Conservation (phyloP, 2,329 filamentous ascomycete genomes). For the Colletotrichum kahawae region DNA sequence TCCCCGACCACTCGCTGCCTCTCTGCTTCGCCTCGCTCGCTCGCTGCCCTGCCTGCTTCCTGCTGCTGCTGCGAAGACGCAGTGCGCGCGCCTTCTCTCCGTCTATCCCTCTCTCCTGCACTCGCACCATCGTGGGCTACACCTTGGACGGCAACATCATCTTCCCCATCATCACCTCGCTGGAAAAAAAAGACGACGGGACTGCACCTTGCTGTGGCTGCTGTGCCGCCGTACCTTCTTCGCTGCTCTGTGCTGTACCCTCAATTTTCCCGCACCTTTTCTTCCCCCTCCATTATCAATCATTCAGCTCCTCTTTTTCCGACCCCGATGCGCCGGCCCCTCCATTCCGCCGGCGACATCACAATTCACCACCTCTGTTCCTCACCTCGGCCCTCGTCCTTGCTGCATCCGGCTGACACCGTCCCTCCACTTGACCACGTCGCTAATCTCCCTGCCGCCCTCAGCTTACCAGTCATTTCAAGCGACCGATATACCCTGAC, state of each 20-base stretch:
- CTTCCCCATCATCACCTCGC: background rate
- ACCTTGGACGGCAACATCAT: background rate
- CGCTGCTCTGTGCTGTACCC: background rate
- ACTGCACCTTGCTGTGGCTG: background rate
- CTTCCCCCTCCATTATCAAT: slow-evolving; percentile 12
- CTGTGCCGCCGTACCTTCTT: background rate
- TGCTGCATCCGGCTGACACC: background rate
- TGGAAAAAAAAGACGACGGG: background rate
- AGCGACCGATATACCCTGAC: slow-evolving; percentile 20
- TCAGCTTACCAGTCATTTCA: background rate
- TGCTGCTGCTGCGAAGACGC: background rate
- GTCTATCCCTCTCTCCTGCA: background rate
- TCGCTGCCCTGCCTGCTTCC: background rate
- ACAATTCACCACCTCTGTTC: background rate
- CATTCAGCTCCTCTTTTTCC: slow-evolving; percentile 21
- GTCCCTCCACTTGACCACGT: background rate
- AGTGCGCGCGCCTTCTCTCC: background rate
- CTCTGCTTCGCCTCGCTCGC: background rate
- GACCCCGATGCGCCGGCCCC: slow-evolving; percentile 20
- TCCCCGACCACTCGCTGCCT: background rate
- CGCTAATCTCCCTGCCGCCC: background rate
- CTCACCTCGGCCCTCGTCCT: background rate
- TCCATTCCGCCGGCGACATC: slow-evolving; percentile 17
- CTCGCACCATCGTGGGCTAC: background rate
- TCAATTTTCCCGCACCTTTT: slow-evolving; percentile 11